Percentiles rank a stretch among this genome's conserved stretches.
Conservation (phyloP, 208 protist species). For the Acanthamoeba healyi region DNA sequence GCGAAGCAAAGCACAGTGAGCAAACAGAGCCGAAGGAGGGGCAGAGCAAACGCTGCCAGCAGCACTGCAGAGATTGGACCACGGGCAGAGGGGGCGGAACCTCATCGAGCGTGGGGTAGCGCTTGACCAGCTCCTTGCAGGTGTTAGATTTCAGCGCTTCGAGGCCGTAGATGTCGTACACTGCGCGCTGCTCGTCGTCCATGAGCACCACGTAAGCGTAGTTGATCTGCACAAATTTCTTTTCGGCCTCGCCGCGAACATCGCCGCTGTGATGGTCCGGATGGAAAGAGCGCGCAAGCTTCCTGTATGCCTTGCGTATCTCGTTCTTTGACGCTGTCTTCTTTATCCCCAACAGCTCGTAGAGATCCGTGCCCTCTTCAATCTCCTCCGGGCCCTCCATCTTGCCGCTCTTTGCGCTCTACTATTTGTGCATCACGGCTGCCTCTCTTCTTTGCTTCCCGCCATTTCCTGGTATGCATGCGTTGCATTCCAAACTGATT, state of each 20-base stretch:
- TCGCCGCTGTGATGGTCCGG: constrained; percentile 57
- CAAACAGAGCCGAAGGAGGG: not conserved
- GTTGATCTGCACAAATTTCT: constrained; percentile 64
- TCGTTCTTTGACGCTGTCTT: not conserved
- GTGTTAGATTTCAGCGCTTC: not conserved
- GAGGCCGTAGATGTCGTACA: constrained; percentile 65
- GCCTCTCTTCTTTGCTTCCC: not conserved
- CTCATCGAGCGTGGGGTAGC: constrained; percentile 58
- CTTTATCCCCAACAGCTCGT: constrained; percentile 5
- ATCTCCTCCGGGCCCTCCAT: constrained; percentile 41
- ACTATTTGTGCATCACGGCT: not conserved
- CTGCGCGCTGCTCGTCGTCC: constrained; percentile 62
- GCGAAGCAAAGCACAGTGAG: not conserved
- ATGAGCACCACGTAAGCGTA: constrained; percentile 55
- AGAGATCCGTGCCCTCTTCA: constrained; percentile 24
- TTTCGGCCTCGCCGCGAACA: not conserved
- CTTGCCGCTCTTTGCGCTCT: too few species aligned
- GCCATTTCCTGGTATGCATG: not conserved
- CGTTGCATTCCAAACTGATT: not conserved
- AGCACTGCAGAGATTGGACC: not conserved
- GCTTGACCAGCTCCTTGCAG: constrained; percentile 45
- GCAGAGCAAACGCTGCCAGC: not conserved
- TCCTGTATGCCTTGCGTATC: constrained; percentile 39
- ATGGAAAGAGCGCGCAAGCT: constrained; percentile 47
- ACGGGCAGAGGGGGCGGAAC: not conserved